These are phyloP conservation scores for Hymenoscyphus albidus DNA, from an alignment of 2,329 filamentous ascomycete species.

Conservation along the genomic window DNA sequence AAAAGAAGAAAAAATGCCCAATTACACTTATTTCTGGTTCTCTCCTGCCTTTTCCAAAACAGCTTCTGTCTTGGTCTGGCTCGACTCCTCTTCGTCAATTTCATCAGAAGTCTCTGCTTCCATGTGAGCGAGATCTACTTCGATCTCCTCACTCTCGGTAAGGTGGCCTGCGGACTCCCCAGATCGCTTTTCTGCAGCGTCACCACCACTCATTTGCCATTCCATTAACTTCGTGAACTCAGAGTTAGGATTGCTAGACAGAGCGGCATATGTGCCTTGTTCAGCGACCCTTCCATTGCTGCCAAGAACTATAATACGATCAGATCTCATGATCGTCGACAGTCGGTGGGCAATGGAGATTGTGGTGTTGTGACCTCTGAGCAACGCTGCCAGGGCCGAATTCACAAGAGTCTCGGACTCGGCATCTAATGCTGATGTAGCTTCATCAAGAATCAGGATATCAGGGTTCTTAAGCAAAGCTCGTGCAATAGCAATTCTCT, in stretches of 20 bases:
- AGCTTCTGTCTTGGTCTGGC: slow-evolving; percentile 19
- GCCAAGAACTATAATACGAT: slow-evolving; percentile 88
- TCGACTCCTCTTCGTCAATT: slow-evolving; percentile 14
- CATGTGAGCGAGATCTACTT: slow-evolving; percentile 24
- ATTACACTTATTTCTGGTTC: not conserved
- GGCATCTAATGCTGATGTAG: slow-evolving; percentile 91
- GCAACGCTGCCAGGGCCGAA: slow-evolving; percentile 74
- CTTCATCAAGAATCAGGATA: slow-evolving; percentile 94
- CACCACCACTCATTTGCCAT: slow-evolving; percentile 92
- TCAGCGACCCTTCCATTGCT: slow-evolving; percentile 87
- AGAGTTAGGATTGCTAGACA: slow-evolving; percentile 69
- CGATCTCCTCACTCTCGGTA: slow-evolving; percentile 30
- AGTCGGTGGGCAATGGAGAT: slow-evolving; percentile 96
- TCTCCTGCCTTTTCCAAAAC: slow-evolving; percentile 17
- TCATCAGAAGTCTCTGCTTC: slow-evolving; percentile 23
- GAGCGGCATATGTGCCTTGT: slow-evolving; percentile 75
- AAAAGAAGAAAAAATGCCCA: not conserved
- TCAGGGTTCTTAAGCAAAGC: slow-evolving; percentile 94
- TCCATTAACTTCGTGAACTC: slow-evolving; percentile 97
- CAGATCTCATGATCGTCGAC: slow-evolving; percentile 93
- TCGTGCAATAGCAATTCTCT: slow-evolving; percentile 93
- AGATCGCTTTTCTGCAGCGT: slow-evolving; percentile 45
- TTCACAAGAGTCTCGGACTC: slow-evolving; percentile 97
- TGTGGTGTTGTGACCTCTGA: slow-evolving; percentile 87
- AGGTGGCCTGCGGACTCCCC: slow-evolving; percentile 29